These are phyloP conservation scores for Delonix regia DNA, from an alignment of 306 rosid genomes.

Conservation along the genomic window DNA sequence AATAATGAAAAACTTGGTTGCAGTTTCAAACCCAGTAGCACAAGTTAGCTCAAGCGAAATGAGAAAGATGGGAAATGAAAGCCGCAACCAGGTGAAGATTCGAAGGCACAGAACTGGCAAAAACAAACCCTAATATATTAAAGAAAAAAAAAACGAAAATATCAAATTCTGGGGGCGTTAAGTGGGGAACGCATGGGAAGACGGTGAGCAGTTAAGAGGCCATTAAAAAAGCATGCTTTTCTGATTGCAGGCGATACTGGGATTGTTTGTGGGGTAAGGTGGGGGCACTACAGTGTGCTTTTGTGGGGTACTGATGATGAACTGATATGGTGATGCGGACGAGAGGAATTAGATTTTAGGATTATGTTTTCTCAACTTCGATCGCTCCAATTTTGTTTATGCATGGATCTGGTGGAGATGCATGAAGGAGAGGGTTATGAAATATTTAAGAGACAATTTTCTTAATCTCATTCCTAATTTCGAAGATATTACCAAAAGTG, in stretches of 20 bases:
- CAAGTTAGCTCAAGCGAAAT: background rate
- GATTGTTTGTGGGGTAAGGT: constrained; percentile 6
- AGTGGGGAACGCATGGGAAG: constrained; percentile 4
- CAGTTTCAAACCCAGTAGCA: background rate
- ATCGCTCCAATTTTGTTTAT: no score
- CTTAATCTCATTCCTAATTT: background rate
- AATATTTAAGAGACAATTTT: background rate
- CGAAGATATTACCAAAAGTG: constrained; percentile 3
- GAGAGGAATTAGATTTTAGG: background rate
- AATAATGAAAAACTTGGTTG: constrained; percentile 22
- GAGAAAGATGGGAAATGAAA: background rate
- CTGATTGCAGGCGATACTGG: background rate
- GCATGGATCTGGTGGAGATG: background rate
- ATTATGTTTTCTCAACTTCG: no score
- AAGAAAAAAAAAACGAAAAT: background rate
- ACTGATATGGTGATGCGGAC: background rate
- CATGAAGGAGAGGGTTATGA: background rate
- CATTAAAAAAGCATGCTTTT: constrained; percentile 30
- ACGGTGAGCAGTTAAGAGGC: background rate
- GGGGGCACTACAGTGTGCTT: constrained; percentile 22
- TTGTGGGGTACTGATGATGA: constrained; percentile 4
- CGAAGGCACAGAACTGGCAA: background rate
- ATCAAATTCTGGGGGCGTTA: background rate
- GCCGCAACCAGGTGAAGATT: background rate
- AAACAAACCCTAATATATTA: constrained; percentile 8